Conservation (phyloP, 2,329 filamentous ascomycete species). For the Hypoxylon sp. region DNA sequence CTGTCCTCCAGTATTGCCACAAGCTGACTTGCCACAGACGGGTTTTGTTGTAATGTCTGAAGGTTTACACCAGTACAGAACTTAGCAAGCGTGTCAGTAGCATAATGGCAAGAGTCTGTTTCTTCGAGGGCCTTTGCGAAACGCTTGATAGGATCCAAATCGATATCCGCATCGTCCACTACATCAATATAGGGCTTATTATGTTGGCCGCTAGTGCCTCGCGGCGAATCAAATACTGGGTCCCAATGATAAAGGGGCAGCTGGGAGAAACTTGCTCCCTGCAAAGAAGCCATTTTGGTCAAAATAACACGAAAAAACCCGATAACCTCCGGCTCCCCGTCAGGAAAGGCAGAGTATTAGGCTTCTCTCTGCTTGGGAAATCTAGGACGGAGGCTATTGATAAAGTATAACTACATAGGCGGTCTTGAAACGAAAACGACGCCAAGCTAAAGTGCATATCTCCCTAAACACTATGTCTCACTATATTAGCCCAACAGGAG, state of each 20-base stretch:
- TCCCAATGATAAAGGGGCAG: conserved; percentile 25
- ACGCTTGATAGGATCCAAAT: not conserved
- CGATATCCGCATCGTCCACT: not conserved
- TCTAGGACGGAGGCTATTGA: not conserved
- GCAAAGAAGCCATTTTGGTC: conserved; percentile 13
- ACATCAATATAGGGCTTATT: conserved; percentile 10
- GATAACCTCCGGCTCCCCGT: no score
- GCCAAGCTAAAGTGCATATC: conserved; percentile 15
- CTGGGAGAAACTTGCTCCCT: conserved; percentile 1
- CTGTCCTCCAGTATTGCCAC: conserved; percentile 25
- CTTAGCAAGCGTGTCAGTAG: conserved; percentile 7
- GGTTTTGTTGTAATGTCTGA: not conserved
- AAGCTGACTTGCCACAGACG: not conserved
- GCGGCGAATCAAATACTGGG: conserved; percentile 15
- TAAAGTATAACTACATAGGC: not conserved
- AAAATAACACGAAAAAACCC: not conserved
- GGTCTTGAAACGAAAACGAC: not conserved
- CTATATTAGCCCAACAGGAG: not conserved
- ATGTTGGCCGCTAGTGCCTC: conserved; percentile 1
- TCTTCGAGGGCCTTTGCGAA: conserved; percentile 27
- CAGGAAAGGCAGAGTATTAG: no score
- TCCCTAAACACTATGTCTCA: not conserved
- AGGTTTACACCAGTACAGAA: conserved; percentile 22
- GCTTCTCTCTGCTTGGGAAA: not conserved
- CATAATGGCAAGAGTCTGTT: conserved; percentile 15